phyloP scores from a whole-genome alignment of 73 alveolate genomes.

The Stentor roeselii region DNA sequence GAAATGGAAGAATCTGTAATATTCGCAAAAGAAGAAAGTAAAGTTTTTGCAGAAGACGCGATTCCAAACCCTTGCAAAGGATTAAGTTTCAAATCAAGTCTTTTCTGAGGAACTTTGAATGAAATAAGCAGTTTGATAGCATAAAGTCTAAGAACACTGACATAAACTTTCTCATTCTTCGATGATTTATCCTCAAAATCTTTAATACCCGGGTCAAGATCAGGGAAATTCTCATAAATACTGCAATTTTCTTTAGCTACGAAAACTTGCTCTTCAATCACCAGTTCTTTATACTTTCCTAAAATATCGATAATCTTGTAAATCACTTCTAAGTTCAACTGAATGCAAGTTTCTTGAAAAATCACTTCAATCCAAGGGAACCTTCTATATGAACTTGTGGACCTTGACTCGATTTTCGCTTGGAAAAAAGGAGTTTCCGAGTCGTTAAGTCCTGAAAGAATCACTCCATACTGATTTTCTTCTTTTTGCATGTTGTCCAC shows the following conservation, averaged over 20 bases:
- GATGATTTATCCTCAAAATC: conserved; percentile 12
- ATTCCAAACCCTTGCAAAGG: conserved; percentile 46
- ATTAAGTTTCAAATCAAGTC: conserved; percentile 27
- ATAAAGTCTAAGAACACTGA: conserved; percentile 38
- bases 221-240: neutral
- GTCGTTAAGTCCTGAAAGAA: conserved; percentile 43
- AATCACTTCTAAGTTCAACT: neutral
- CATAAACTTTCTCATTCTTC: conserved; percentile 40
- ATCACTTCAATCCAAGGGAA: conserved; percentile 31
- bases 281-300: neutral
- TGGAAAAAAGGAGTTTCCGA: conserved; percentile 53
- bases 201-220: conserved; percentile 32
- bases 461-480: conserved; percentile 5
- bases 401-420: conserved; percentile 13
- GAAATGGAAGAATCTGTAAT: conserved; percentile 58
- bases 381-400: conserved; percentile 11
- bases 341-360: neutral
- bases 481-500: conserved; percentile 10
- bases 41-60: conserved; percentile 20
- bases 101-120: conserved; percentile 16
- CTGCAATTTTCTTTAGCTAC: neutral
- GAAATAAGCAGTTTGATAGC: conserved; percentile 49
- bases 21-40: conserved; percentile 47
- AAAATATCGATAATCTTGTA: neutral
- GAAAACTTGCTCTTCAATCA: neutral